These are phyloP conservation scores for Peziza echinospora DNA, from an alignment of 495 filamentous ascomycete species.

Conservation along the genomic window DNA sequence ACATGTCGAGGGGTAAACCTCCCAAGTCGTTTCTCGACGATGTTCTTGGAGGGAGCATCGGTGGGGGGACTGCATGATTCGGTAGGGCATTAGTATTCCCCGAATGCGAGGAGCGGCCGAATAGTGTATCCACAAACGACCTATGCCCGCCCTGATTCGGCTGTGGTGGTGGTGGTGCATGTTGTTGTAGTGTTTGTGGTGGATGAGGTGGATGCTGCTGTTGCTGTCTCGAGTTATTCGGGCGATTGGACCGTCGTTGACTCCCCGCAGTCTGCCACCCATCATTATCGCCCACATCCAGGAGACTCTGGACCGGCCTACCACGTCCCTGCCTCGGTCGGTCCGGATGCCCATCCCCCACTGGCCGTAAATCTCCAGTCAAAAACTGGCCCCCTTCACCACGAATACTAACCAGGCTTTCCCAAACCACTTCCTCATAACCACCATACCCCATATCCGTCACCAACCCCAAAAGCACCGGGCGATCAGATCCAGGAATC, in stretches of 20 bases:
- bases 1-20: neutral
- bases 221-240: neutral
- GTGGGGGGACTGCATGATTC: slow-evolving; percentile 1
- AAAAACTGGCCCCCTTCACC: slow-evolving; percentile 69
- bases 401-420: slow-evolving; percentile 69
- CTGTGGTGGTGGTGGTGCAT: neutral
- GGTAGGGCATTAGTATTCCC: neutral
- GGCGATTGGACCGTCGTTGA: slow-evolving; percentile 2
- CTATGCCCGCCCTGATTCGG: neutral
- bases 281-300: neutral
- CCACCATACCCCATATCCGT: slow-evolving; percentile 78
- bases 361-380: slow-evolving; percentile 72
- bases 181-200: neutral
- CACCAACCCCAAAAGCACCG: slow-evolving; percentile 54
- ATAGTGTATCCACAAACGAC: neutral
- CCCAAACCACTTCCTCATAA: slow-evolving; percentile 90
- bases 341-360: slow-evolving; percentile 33
- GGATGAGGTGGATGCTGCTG: slow-evolving; percentile 1
- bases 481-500: slow-evolving; percentile 32
- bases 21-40: slow-evolving; percentile 8
- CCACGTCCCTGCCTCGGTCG: slow-evolving; percentile 1
- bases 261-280: neutral
- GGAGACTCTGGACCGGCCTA: neutral
- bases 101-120: neutral
- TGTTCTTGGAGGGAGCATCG: slow-evolving; percentile 19